A percentile compares a stretch with the other conserved stretches of the same genome.
Evolutionary conservation across 2,329 filamentous ascomycete genomes (phyloP).

Genomic region (Aspergillus novofumigatus): DNA sequence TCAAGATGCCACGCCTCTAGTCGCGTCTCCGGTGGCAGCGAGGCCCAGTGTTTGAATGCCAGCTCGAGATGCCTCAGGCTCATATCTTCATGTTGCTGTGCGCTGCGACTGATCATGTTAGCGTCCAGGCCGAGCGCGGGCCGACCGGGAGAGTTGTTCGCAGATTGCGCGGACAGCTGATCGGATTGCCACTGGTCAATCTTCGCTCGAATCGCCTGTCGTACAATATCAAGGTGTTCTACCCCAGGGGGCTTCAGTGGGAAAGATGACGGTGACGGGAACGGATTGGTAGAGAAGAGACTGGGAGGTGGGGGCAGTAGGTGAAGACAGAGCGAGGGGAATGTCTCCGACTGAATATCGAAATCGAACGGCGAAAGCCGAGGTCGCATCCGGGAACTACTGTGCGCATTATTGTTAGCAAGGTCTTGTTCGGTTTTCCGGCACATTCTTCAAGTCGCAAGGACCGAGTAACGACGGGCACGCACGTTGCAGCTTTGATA

Average conservation of each 20-base stretch:
- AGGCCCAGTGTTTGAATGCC: slow-evolving; percentile 72
- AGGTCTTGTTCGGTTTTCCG: neutral
- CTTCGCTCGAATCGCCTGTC: slow-evolving; percentile 61
- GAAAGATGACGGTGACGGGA: slow-evolving; percentile 75
- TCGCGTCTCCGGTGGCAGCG: slow-evolving; percentile 54
- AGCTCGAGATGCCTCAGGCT: slow-evolving; percentile 72
- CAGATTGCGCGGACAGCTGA: slow-evolving; percentile 28
- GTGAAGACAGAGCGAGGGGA: slow-evolving; percentile 77
- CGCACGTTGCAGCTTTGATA: slow-evolving; percentile 76
- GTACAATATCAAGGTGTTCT: slow-evolving; percentile 69
- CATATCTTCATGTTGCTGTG: slow-evolving; percentile 61
- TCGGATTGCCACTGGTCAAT: slow-evolving; percentile 62
- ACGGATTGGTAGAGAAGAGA: slow-evolving; percentile 74
- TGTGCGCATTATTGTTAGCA: neutral
- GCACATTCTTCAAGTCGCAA: neutral
- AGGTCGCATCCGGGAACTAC: slow-evolving; percentile 42
- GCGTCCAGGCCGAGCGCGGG: slow-evolving; percentile 27
- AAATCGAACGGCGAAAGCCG: slow-evolving; percentile 62
- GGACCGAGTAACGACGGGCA: slow-evolving; percentile 6
- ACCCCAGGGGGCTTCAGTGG: slow-evolving; percentile 70
- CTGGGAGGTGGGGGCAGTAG: slow-evolving; percentile 77
- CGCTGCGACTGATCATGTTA: slow-evolving; percentile 44
- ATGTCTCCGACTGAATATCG: slow-evolving; percentile 79
- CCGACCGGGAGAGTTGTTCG: slow-evolving; percentile 42
- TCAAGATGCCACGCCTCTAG: slow-evolving; percentile 45